A percentile compares a stretch with the other conserved stretches of the same genome.
phyloP scores from a whole-genome alignment of 148 eudicot genomes.

The Cornus suecica region DNA sequence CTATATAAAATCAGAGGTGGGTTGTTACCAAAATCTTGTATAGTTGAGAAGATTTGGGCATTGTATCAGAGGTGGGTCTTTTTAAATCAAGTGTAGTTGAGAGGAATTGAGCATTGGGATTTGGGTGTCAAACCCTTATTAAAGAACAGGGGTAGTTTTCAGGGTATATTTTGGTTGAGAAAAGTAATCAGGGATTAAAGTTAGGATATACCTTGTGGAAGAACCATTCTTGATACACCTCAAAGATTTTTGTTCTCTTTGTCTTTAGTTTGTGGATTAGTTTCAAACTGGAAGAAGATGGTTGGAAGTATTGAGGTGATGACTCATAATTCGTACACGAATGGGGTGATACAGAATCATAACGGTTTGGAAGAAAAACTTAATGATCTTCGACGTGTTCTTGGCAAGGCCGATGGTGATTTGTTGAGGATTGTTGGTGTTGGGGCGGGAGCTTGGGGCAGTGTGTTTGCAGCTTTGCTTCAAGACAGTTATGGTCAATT shows the following conservation, averaged over 20 bases:
- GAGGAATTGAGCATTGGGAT: neutral
- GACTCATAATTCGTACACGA: slow-evolving; percentile 13
- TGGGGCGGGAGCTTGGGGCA: slow-evolving; percentile 71
- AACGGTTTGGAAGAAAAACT: slow-evolving; percentile 50
- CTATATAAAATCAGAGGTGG: slow-evolving; percentile 7
- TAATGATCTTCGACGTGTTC: slow-evolving; percentile 39
- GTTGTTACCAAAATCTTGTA: neutral
- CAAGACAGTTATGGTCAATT: slow-evolving; percentile 61
- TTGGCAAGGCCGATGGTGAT: slow-evolving; percentile 47
- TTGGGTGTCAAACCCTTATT: neutral
- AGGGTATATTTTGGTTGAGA: neutral
- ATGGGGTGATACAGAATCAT: slow-evolving; percentile 28
- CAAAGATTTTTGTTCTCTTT: neutral
- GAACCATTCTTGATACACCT: neutral
- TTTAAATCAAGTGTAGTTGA: neutral
- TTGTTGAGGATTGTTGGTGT: slow-evolving; percentile 49
- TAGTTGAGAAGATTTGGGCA: slow-evolving; percentile 16
- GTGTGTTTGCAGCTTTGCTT: slow-evolving; percentile 59
- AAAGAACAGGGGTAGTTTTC: neutral
- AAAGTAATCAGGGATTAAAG: neutral
- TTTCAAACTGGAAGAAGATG: slow-evolving; percentile 22
- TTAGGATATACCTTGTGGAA: neutral
- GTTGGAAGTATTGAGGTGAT: slow-evolving; percentile 39
- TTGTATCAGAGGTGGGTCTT: neutral
- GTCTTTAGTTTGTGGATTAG: neutral